Evolutionary conservation across 2,329 filamentous ascomycete genomes (phyloP).

Genomic region (Westerdykella ornata): DNA sequence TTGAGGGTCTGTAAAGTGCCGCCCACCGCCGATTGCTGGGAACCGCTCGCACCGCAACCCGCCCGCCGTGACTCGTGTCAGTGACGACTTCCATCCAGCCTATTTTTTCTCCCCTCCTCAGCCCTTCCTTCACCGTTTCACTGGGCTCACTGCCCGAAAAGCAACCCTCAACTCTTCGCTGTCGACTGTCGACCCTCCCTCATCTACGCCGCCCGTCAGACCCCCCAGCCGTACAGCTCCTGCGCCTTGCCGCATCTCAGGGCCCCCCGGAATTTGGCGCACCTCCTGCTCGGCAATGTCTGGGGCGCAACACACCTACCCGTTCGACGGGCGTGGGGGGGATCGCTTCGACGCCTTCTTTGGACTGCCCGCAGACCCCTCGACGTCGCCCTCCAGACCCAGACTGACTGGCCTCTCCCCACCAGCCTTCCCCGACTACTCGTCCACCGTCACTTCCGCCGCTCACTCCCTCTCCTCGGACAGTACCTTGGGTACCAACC

Average conservation of each 20-base stretch:
- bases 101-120: background rate
- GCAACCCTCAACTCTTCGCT: background rate
- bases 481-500: conserved; percentile 44
- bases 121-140: background rate
- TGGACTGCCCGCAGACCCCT: conserved; percentile 18
- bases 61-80: conserved; percentile 4
- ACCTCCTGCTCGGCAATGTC: conserved; percentile 31
- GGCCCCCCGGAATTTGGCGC: conserved; percentile 16
- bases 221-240: conserved; percentile 1
- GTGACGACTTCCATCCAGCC: background rate
- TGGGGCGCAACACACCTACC: conserved; percentile 21
- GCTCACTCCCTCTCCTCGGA: conserved; percentile 42
- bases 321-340: conserved; percentile 39
- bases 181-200: background rate
- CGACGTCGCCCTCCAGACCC: conserved; percentile 8
- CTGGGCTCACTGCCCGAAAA: too few relatives aligned
- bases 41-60: too few relatives aligned
- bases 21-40: conserved; percentile 5
- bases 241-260: background rate
- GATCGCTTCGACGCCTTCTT: conserved; percentile 27
- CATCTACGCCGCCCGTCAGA: conserved; percentile 2
- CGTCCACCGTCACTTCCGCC: conserved; percentile 32
- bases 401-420: background rate
- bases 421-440: conserved; percentile 18
- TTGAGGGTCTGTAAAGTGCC: conserved; percentile 4